These are phyloP conservation scores for Cystobasidium tubakii DNA, from an alignment of 768 basidiomycete species.

Conservation along the genomic window DNA sequence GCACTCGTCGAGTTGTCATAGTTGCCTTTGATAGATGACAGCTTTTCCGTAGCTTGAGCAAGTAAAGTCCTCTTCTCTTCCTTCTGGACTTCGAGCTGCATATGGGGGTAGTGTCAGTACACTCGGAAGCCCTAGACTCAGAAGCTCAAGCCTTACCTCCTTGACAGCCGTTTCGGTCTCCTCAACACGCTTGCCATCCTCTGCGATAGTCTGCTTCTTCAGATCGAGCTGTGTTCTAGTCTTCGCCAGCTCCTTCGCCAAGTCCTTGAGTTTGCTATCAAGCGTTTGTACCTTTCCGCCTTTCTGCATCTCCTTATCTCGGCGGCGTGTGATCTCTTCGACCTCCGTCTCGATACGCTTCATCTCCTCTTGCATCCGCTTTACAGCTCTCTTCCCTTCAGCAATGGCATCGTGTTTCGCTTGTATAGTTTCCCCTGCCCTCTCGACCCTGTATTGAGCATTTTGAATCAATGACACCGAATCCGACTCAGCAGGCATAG, in stretches of 20 bases:
- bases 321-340: conserved; percentile 62
- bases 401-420: conserved; percentile 44
- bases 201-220: conserved; percentile 64
- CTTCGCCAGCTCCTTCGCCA: conserved; percentile 76
- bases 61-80: conserved; percentile 62
- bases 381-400: conserved; percentile 57
- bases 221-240: conserved; percentile 78
- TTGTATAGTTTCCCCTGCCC: background rate
- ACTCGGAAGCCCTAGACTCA: conserved; percentile 26
- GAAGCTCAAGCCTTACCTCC: conserved; percentile 54
- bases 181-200: conserved; percentile 64
- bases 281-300: conserved; percentile 84
- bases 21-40: conserved; percentile 63
- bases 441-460: background rate
- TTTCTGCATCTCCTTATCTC: conserved; percentile 80
- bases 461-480: too few species aligned
- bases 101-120: background rate
- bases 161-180: conserved; percentile 58
- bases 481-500: background rate
- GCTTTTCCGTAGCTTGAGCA: conserved; percentile 56
- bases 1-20: conserved; percentile 61
- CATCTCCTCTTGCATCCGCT: conserved; percentile 62
- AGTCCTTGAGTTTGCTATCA: conserved; percentile 68
- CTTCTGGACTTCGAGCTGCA: conserved; percentile 59
- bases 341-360: conserved; percentile 66